Base-by-base conservation (phyloP, 2,329 filamentous ascomycete genomes). In the Fusarium coffeatum region DNA sequence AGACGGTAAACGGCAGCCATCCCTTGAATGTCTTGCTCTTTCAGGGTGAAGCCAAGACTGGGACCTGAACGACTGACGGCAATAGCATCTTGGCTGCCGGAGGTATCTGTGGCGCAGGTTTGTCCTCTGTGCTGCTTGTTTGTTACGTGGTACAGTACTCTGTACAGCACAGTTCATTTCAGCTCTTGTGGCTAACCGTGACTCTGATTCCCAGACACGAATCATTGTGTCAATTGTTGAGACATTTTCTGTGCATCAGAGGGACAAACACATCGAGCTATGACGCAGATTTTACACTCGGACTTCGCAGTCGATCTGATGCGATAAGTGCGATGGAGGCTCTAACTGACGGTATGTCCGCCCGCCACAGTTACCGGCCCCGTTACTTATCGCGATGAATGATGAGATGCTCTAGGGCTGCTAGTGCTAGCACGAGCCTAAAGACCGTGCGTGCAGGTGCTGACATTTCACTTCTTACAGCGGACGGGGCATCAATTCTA, bases 1-100 rank as follows among this genome's bases (percentile, higher is more conserved):
- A 71, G 68, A 69, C 68, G 68, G 69, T 58, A 66, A 59, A 59
- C 65, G 69, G 69, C 69, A 71, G 51, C 28, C 32, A 51, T 58
- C 43, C 55, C 59, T 54, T 70, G 58, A 40, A 48, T 53, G 53
- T 46, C 40, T 28, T 27, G 41, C 37, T 28, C 28, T 32, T 53
- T 30, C 34, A 63, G 37, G 42, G 40, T 23, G 42, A 66, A 42
- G 50, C 67, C 59, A 71, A 70, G 67, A 20, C 16, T 55, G 34
- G 46, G 64, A 55, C 67, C 46, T 64, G 67, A 68, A 43, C 40
- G 46, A 46, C 46, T 59, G 55, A 47, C 59, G 67, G 59, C 49
- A 68, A 54, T 49, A 66, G 63, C 34, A 49, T 28, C 46, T 65
- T 55, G 65, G 64, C 46, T 60, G 51, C 25, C 51, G 27, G 53